These are phyloP conservation scores for Dendrobium huoshanense DNA, from an alignment of 106 monocot genomes.

Conservation along the genomic window DNA sequence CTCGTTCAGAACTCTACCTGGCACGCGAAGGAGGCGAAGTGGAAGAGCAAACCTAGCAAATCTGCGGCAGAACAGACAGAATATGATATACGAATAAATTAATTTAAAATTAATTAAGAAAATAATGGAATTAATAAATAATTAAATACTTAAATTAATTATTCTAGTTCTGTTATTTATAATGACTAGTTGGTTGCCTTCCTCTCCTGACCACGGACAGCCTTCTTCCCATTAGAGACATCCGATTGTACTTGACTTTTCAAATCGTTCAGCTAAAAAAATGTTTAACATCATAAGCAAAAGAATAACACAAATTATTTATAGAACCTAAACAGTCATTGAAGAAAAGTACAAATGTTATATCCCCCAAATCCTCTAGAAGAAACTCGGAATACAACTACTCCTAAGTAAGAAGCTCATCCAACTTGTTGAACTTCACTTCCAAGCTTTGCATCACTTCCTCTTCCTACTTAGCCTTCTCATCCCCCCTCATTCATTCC, in stretches of 20 bases:
- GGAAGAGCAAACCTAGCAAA: too few species aligned
- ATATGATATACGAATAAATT: too few species aligned
- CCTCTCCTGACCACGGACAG: slow-evolving; percentile 59
- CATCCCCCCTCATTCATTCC: neutral
- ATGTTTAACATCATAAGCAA: neutral
- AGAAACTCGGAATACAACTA: slow-evolving; percentile 62
- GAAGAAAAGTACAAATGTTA: slow-evolving; percentile 36
- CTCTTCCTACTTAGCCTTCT: slow-evolving; percentile 5
- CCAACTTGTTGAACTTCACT: slow-evolving; percentile 22
- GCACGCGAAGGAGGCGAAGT: too few species aligned
- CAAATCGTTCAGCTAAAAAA: slow-evolving; percentile 24
- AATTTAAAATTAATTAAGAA: too few species aligned
- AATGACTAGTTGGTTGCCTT: slow-evolving; percentile 25
- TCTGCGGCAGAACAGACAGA: too few species aligned
- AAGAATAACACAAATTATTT: neutral
- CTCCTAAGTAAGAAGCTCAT: slow-evolving; percentile 23
- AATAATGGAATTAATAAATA: too few species aligned
- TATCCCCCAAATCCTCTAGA: slow-evolving; percentile 80
- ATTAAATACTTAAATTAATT: too few species aligned
- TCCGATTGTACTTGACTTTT: slow-evolving; percentile 22
- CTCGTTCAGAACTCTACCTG: too few species aligned
- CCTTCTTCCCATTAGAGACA: slow-evolving; percentile 33
- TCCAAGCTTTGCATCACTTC: neutral
- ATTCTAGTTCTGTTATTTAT: too few species aligned
- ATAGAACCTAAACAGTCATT: neutral